Conservation (phyloP, 805 yeast genomes). For the Pichia phayaonensis region DNA sequence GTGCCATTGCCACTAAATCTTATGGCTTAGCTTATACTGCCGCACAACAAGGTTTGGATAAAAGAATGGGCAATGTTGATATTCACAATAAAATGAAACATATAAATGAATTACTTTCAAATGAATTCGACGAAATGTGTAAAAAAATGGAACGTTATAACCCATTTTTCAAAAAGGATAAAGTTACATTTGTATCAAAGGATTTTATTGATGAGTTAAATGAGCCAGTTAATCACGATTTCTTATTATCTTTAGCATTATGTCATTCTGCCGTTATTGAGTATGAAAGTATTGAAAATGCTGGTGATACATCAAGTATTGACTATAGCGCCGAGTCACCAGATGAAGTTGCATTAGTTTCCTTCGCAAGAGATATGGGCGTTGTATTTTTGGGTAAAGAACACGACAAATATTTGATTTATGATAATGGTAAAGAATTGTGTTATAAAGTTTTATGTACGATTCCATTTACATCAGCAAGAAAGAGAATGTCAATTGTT, state of each 20-base stretch:
- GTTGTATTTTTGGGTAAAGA: slow-evolving; percentile 49
- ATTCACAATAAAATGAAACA: slow-evolving; percentile 40
- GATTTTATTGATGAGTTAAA: slow-evolving; percentile 48
- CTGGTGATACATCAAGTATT: slow-evolving; percentile 33
- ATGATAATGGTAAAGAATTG: slow-evolving; percentile 37
- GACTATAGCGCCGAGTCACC: slow-evolving; percentile 75
- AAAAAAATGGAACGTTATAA: slow-evolving; percentile 29
- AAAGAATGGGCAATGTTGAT: slow-evolving; percentile 51
- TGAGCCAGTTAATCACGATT: slow-evolving; percentile 39
- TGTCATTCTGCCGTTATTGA: slow-evolving; percentile 60
- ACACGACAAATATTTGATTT: slow-evolving; percentile 38
- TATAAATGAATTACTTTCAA: slow-evolving; percentile 34
- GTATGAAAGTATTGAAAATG: slow-evolving; percentile 1
- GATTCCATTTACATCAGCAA: slow-evolving; percentile 59
- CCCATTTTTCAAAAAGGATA: slow-evolving; percentile 38
- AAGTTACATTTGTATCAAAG: slow-evolving; percentile 55
- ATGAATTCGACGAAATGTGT: slow-evolving; percentile 44
- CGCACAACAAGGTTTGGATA: slow-evolving; percentile 65
- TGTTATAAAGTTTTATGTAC: slow-evolving; percentile 45
- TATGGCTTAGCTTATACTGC: slow-evolving; percentile 77
- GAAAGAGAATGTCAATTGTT: slow-evolving; percentile 76
- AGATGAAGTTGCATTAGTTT: slow-evolving; percentile 75
- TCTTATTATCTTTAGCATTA: slow-evolving; percentile 58
- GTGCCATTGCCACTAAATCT: slow-evolving; percentile 57
- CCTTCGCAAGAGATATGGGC: slow-evolving; percentile 69